A percentile compares a stretch with the other conserved stretches of the same genome.
Evolutionary conservation across 2,329 filamentous ascomycete species (phyloP).

Genomic region (Chalara sp.): DNA sequence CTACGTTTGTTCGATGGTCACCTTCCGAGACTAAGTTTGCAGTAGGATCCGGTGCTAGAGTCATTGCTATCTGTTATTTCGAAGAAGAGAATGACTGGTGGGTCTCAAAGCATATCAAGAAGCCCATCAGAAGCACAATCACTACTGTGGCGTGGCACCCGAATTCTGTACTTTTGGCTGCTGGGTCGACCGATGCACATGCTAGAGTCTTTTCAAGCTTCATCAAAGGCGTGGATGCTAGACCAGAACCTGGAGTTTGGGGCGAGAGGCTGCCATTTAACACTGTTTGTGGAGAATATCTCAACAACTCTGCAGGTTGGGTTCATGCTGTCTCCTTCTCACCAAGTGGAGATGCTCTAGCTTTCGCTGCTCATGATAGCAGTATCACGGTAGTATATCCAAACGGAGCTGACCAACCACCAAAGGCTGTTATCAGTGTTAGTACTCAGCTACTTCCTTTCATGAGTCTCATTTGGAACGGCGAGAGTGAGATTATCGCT

Average conservation of each 20-base stretch:
- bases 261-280: conserved; percentile 95
- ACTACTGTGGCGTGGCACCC: conserved; percentile 95
- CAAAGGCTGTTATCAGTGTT: conserved; percentile 82
- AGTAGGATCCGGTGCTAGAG: conserved; percentile 88
- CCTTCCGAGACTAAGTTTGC: conserved; percentile 97
- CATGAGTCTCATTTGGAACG: conserved; percentile 86
- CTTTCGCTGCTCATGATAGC: conserved; percentile 92
- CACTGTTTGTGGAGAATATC: conserved; percentile 92
- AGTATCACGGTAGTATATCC: conserved; percentile 96
- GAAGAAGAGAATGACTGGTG: conserved; percentile 99
- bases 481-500: conserved; percentile 88
- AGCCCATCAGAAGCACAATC: conserved; percentile 95
- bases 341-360: conserved; percentile 84
- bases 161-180: conserved; percentile 89
- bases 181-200: conserved; percentile 95
- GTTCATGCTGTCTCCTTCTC: conserved; percentile 91
- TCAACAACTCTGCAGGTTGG: conserved; percentile 97
- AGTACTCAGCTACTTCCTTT: conserved; percentile 88
- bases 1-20: conserved; percentile 95
- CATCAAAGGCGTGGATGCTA: conserved; percentile 87
- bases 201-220: conserved; percentile 92
- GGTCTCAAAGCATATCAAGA: conserved; percentile 99
- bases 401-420: conserved; percentile 81
- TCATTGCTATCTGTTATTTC: conserved; percentile 97
- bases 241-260: conserved; percentile 84